Evolutionary conservation across 2,329 filamentous ascomycete genomes (phyloP).

Genomic region (Emergomyces orientalis): DNA sequence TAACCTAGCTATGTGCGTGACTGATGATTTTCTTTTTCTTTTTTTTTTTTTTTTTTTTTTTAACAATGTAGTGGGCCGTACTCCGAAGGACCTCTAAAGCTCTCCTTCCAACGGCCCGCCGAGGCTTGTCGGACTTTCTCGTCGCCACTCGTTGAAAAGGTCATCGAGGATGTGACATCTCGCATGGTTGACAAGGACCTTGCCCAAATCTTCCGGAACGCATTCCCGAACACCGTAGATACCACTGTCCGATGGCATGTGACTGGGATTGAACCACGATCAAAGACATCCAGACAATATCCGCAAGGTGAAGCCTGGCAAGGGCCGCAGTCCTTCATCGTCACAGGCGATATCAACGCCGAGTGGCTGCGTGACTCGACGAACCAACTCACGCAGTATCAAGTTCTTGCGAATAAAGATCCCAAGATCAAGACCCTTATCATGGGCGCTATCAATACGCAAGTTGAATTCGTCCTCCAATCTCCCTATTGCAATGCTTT

Average conservation of each 20-base stretch:
- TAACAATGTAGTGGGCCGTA: conserved; percentile 54
- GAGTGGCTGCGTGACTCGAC: conserved; percentile 90
- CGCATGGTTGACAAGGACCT: conserved; percentile 78
- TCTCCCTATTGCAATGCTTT: conserved; percentile 98
- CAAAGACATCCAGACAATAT: conserved; percentile 34
- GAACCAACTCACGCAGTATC: conserved; percentile 88
- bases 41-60: background rate
- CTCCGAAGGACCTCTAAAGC: conserved; percentile 65
- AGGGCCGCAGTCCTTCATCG: conserved; percentile 83
- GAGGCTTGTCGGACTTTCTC: conserved; percentile 78
- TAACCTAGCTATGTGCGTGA: too few species aligned
- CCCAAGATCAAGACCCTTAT: conserved; percentile 68
- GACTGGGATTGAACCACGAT: conserved; percentile 41
- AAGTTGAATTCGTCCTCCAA: conserved; percentile 87
- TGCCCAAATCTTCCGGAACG: conserved; percentile 86
- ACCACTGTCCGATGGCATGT: conserved; percentile 85
- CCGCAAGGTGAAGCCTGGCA: conserved; percentile 60
- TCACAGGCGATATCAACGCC: conserved; percentile 85
- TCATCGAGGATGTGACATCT: conserved; percentile 72
- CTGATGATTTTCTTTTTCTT: background rate
- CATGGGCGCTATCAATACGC: conserved; percentile 88
- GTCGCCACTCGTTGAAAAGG: conserved; percentile 75
- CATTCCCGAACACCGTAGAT: conserved; percentile 84
- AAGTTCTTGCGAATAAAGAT: conserved; percentile 73
- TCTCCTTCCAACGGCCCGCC: conserved; percentile 81